Base-by-base conservation (phyloP, 192 early-diverging fungal genomes). In the Oehlia diaphana region DNA sequence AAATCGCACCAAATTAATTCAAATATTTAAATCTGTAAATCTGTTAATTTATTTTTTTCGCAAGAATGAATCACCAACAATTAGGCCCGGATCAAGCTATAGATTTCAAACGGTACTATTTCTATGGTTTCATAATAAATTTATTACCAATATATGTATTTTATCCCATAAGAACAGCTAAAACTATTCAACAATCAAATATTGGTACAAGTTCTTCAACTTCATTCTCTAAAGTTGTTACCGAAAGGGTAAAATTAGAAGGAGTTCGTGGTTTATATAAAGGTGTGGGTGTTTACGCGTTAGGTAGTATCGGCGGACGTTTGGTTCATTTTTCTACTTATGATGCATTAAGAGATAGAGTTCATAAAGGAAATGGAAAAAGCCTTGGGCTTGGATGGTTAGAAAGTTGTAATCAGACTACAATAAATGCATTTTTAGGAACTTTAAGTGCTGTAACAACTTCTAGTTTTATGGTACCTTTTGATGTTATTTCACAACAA, bases 311-410 rank as follows among this genome's bases (percentile, higher is more conserved):
- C 3, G 16, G 66, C 66, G 80, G 63, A 14, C 63, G 65, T 35
- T 69, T 81, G 23, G 42, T 78, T 67, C 80, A 81, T 35, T 81
- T 81, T 62, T 47, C 74, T 21, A 76, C 80, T 21, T 81, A 81
- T 61, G 80, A 81, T 31, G 67, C 74, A 21, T 62, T 78, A 76
- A 64, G 74, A 44, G 72, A 77, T 1, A 47, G 64, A 6, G 76
- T 81, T 33, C 10, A 81, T 44, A 65, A 42, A 70, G 64, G 64
- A 31, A 44, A 21, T 21, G 76, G 63, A 2, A 50, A n/a, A 16
- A 21, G 61, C 19, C 1, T 67, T 77, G 76, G 76, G 6, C 64
- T 77, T 31, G n/a, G 23, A 12, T 77, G 76, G 63, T 39, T 77
- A 50, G 76, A 77, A 77, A 39, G 23, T 23, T 16, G 53, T 37